A percentile compares a stretch with the other conserved stretches of the same genome.
These are phyloP conservation scores for Nothophaeocryptopus gaeumannii DNA, from an alignment of 2,329 filamentous ascomycete genomes.

Conservation along the genomic window DNA sequence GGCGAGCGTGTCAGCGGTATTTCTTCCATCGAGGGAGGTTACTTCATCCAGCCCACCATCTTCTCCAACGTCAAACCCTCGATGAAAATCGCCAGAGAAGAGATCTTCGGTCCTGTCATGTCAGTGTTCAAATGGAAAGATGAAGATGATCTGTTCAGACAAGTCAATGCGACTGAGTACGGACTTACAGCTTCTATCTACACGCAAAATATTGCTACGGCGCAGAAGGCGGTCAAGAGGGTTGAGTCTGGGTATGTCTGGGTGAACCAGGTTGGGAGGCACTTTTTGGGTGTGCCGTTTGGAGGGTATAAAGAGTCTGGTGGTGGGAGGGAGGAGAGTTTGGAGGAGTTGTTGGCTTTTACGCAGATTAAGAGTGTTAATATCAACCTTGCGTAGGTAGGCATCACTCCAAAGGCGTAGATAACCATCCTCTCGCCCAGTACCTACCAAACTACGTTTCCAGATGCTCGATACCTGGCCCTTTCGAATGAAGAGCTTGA, in stretches of 20 bases:
- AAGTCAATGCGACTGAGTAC: constrained; percentile 22
- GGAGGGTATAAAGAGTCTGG: constrained; percentile 22
- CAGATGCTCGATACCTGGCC: too few species aligned
- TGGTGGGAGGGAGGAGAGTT: constrained; percentile 18
- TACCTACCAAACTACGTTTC: too few species aligned
- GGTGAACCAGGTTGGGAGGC: constrained; percentile 21
- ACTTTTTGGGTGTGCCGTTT: constrained; percentile 23
- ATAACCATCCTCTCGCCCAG: too few species aligned
- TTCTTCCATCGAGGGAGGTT: constrained; percentile 43
- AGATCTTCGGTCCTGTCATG: constrained; percentile 56
- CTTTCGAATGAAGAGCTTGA: too few species aligned
- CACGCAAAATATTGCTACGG: constrained; percentile 15
- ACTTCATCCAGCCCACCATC: constrained; percentile 61
- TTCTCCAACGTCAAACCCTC: constrained; percentile 55
- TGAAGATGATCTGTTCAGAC: constrained; percentile 16
- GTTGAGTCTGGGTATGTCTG: constrained; percentile 20
- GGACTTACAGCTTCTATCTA: constrained; percentile 21
- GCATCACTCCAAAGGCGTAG: too few species aligned
- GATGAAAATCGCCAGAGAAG: constrained; percentile 58
- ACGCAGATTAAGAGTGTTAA: constrained; percentile 22
- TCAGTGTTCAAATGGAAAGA: constrained; percentile 20
- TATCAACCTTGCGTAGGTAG: constrained; percentile 4
- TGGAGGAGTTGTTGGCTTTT: constrained; percentile 19
- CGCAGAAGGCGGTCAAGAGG: constrained; percentile 13
- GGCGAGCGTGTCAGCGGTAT: constrained; percentile 25